Evolutionary conservation across 2,329 filamentous ascomycete species (phyloP), one percentile per base, ranked within the genome.

Genomic region (Fusarium luffae): DNA sequence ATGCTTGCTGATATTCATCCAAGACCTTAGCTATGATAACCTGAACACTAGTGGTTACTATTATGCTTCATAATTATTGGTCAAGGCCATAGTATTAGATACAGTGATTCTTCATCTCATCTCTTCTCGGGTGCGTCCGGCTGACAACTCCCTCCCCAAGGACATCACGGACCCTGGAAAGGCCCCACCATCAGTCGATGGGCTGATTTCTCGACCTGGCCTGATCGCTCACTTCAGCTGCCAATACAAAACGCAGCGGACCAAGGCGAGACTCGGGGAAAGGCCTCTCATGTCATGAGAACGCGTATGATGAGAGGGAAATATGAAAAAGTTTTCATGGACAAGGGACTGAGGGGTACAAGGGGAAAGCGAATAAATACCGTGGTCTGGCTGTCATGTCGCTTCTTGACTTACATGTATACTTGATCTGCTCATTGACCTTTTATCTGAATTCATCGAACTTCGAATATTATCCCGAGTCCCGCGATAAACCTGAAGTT

Each of bases 101-200:
- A 43, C 14, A 19, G 8, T 3, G 27, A 49, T 28, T 16, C 19
- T 27, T 21, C 23, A 37, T 48, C 37, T 48, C 49, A 37, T 58
- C 50, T 19, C 30, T 54, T 48, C 50, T 75, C 73, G 73, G 73
- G 73, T 74, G 63, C 62, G 66, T 59, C 70, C 73, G 73, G 73
- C 63, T 65, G 58, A 48, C 68, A 70, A 48, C 66, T 66, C 70
- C 60, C 50, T 66, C 32, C 40, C 59, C 61, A 59, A 55, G 30
- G 49, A 52, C 63, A 64, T 61, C 63, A 69, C 62, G 62, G 70
- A 73, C 63, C 73, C 59, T 66, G 56, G 62, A 60, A 63, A 59
- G 62, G 69, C 69, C 69, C 73, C 73, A 75, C 73, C 66, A 75
- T 75, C 74, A 74, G 68, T 46, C 68, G 56, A 75, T 74, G 70